A percentile compares a stretch with the other conserved stretches of the same genome.
Evolutionary conservation across 2,329 filamentous ascomycete species (phyloP).

Genomic region (Teratosphaeria destructans): DNA sequence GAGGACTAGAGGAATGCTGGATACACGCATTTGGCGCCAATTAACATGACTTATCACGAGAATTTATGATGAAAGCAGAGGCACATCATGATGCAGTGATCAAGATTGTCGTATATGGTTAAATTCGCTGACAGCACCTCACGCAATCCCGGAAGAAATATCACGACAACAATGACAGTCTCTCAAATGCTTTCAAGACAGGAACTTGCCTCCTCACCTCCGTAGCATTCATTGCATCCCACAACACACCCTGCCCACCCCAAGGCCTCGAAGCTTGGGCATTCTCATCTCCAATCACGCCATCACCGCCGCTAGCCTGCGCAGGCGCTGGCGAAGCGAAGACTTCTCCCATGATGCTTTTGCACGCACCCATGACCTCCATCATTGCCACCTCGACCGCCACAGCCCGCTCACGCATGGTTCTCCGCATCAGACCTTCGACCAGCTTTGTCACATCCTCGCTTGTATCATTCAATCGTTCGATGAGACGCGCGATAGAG

Average conservation of each 20-base stretch:
- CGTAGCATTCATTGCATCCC: conserved; percentile 32
- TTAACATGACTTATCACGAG: not conserved
- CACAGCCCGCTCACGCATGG: conserved; percentile 78
- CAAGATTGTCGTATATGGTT: not conserved
- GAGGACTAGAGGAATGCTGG: not conserved
- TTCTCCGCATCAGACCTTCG: conserved; percentile 63
- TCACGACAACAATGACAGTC: conserved; percentile 25
- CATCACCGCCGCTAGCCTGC: conserved; percentile 10
- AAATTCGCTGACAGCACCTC: not conserved
- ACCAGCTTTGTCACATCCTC: conserved; percentile 66
- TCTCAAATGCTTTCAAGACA: conserved; percentile 42
- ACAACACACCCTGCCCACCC: conserved; percentile 37
- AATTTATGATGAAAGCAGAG: not conserved
- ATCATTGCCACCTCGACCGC: conserved; percentile 64
- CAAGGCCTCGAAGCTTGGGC: conserved; percentile 19
- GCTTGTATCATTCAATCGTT: conserved; percentile 63
- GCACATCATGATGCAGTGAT: not conserved
- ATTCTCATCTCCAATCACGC: not conserved
- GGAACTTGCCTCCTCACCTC: conserved; percentile 35
- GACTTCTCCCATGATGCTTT: conserved; percentile 57
- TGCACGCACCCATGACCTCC: conserved; percentile 64
- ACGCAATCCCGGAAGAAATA: not conserved
- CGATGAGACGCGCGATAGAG: conserved; percentile 70
- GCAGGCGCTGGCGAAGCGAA: conserved; percentile 38
- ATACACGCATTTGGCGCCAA: not conserved